phyloP scores from a whole-genome alignment of 2,329 filamentous ascomycete species.

The Pyrenophora teres region DNA sequence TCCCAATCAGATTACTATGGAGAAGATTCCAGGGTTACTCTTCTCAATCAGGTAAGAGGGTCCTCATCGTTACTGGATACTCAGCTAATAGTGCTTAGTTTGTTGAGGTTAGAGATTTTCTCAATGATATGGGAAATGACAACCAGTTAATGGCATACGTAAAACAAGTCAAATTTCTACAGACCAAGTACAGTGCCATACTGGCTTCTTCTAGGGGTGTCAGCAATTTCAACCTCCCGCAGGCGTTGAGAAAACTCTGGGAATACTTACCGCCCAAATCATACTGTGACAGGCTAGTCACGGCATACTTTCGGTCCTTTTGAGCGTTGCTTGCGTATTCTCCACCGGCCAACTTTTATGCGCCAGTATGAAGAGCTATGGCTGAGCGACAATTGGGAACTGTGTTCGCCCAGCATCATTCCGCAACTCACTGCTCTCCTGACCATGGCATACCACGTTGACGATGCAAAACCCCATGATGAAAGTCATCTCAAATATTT shows the following conservation, averaged over 20 bases:
- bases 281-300: slow-evolving; percentile 29
- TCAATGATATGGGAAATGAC: slow-evolving; percentile 19
- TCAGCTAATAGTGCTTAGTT: slow-evolving; percentile 18
- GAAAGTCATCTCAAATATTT: slow-evolving; percentile 19
- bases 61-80: neutral
- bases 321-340: slow-evolving; percentile 31
- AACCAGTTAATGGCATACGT: slow-evolving; percentile 20
- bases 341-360: slow-evolving; percentile 33
- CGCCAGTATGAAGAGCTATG: slow-evolving; percentile 29
- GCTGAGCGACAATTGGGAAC: slow-evolving; percentile 14
- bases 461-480: slow-evolving; percentile 6
- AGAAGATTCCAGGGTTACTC: slow-evolving; percentile 25
- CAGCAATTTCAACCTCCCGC: slow-evolving; percentile 15
- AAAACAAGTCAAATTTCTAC: slow-evolving; percentile 24
- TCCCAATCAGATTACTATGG: slow-evolving; percentile 24
- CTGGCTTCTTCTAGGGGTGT: slow-evolving; percentile 14
- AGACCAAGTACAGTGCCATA: slow-evolving; percentile 18
- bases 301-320: slow-evolving; percentile 29
- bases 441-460: slow-evolving; percentile 30
- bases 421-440: slow-evolving; percentile 27
- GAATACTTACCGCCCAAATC: slow-evolving; percentile 25
- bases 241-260: slow-evolving; percentile 24
- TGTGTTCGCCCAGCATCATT: slow-evolving; percentile 28
- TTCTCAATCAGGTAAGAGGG: slow-evolving; percentile 28
- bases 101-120: slow-evolving; percentile 21